Conservation (phyloP, 73 alveolate species). For the Paramecium sonneborni region DNA sequence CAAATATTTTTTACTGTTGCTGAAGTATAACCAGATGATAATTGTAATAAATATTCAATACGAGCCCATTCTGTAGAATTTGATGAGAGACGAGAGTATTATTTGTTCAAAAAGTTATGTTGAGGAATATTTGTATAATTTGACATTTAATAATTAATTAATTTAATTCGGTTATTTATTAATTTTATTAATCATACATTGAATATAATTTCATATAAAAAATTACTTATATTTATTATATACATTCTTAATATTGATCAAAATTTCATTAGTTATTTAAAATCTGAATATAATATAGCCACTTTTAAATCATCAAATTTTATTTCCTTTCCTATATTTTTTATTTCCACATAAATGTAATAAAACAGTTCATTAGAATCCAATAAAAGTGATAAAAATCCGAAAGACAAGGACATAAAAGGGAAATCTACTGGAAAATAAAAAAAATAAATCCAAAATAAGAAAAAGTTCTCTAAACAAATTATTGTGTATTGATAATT, state of each 20-base stretch:
- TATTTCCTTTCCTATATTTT: neutral
- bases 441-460: conserved; percentile 9
- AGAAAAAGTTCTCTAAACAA: neutral
- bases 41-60: conserved; percentile 51
- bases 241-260: neutral
- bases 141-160: conserved; percentile 10
- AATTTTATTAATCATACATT: neutral
- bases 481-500: neutral
- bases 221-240: neutral
- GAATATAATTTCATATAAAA: too few relatives aligned
- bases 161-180: neutral
- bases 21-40: conserved; percentile 55
- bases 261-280: neutral
- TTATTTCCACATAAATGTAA: neutral
- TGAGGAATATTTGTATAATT: conserved; percentile 14
- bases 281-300: neutral
- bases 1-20: conserved; percentile 61
- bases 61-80: conserved; percentile 51
- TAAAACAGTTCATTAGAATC: neutral
- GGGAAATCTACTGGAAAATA: conserved; percentile 4
- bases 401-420: neutral
- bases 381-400: neutral
- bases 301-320: neutral
- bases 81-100: conserved; percentile 52
- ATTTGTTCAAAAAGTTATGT: conserved; percentile 34